Evolutionary conservation across 2,329 filamentous ascomycete species (phyloP), one percentile per base, ranked within the genome.

Genomic region (Aspergillus sp.): DNA sequence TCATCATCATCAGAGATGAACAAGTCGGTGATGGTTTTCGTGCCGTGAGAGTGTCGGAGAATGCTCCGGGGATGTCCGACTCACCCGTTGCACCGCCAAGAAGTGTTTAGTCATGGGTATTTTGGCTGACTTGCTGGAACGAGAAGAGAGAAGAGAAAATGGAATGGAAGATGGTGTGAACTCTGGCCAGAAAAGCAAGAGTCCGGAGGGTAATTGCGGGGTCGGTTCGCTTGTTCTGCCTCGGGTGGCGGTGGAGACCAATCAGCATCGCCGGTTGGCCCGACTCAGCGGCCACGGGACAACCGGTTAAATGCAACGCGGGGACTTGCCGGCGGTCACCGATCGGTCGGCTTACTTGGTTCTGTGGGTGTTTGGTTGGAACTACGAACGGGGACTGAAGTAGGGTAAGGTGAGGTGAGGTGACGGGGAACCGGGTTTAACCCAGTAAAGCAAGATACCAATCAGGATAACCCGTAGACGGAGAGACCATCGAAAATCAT

Each of bases 261-360:
- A 65, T 65, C 63, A 65, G 54, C 30, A 44, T 5, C 39, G 44
- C 30, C 62, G 61, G 61, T 55, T 63, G 55, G 57, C 56, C 60
- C 58, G 62, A 64, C 47, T 30, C 49, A 62, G 61, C 63, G 55
- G 63, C 59, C 61, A 65, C 60, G 64, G 63, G 63, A 65, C 51
- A 42, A 61, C 66, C 66, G 66, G 64, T 64, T 67, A 66, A 67
- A 67, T 66, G 64, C 51, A 5, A 58, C 61, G 62, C 53, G 61
- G 63, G 63, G 60, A 64, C 59, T 66, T 59, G 59, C 39, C 60
- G 59, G 63, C 50, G 51, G 57, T 52, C 42, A 27, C 49, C 39
- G 49, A 61, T 64, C 62, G 62, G 60, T 62, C 57, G 62, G 61
- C 61, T 63, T 63, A 39, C 44, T 50, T 50, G 55, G 44, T 53